Percentiles rank a stretch among this genome's conserved stretches.
Conservation (phyloP, 2,329 filamentous ascomycete species). For the Aplosporella prunicola region DNA sequence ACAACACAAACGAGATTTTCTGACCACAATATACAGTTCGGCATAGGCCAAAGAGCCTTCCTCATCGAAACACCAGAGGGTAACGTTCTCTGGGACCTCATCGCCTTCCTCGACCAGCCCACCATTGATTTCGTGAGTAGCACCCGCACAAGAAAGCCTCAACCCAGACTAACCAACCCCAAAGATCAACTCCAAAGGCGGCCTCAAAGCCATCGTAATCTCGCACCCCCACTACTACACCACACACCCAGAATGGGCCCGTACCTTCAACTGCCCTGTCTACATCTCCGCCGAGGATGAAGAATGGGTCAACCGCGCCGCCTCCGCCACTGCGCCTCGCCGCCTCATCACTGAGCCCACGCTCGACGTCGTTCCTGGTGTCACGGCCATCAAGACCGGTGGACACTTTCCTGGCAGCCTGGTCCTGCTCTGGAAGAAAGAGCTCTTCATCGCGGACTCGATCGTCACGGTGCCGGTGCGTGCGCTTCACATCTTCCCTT, state of each 20-base stretch:
- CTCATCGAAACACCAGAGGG: slow-evolving; percentile 56
- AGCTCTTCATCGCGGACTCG: slow-evolving; percentile 67
- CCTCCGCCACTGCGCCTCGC: slow-evolving; percentile 30
- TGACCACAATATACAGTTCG: slow-evolving; percentile 49
- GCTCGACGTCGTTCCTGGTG: slow-evolving; percentile 34
- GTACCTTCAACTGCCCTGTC: slow-evolving; percentile 58
- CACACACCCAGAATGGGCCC: slow-evolving; percentile 65
- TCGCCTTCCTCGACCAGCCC: slow-evolving; percentile 57
- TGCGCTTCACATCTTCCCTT: slow-evolving; percentile 10
- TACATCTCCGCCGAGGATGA: slow-evolving; percentile 58
- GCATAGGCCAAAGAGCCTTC: slow-evolving; percentile 66
- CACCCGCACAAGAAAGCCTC: background rate
- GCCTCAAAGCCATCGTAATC: slow-evolving; percentile 61
- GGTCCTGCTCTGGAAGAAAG: slow-evolving; percentile 52
- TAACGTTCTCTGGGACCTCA: slow-evolving; percentile 72
- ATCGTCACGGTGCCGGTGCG: slow-evolving; percentile 57
- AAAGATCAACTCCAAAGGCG: slow-evolving; percentile 50
- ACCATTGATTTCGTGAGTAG: slow-evolving; percentile 43
- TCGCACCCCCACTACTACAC: slow-evolving; percentile 77
- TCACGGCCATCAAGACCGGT: slow-evolving; percentile 58
- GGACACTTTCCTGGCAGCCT: slow-evolving; percentile 73
- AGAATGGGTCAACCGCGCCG: slow-evolving; percentile 50
- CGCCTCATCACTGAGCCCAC: slow-evolving; percentile 15
- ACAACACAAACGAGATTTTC: background rate
- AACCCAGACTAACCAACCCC: background rate